Percentiles rank a stretch among this genome's conserved stretches.
phyloP scores from a whole-genome alignment of 2,329 filamentous ascomycete species.

The Dothiorella sarmentorum region DNA sequence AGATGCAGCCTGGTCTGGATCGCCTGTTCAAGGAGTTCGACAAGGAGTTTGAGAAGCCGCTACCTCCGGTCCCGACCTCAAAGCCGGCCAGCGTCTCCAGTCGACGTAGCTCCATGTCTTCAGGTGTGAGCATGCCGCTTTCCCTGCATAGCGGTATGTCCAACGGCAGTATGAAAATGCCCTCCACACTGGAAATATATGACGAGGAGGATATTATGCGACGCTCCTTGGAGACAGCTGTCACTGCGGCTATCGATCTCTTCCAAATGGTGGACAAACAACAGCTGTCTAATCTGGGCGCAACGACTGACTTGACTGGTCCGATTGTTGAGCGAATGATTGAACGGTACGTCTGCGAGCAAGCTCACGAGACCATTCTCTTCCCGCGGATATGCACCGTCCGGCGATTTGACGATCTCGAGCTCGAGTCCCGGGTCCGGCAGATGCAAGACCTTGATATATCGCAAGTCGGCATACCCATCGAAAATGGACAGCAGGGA shows the following conservation, averaged over 20 bases:
- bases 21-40: slow-evolving; percentile 87
- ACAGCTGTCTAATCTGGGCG: slow-evolving; percentile 84
- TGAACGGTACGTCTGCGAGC: slow-evolving; percentile 89
- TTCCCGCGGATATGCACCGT: slow-evolving; percentile 79
- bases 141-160: slow-evolving; percentile 38
- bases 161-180: slow-evolving; percentile 30
- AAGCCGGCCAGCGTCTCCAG: slow-evolving; percentile 33
- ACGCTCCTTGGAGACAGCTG: slow-evolving; percentile 81
- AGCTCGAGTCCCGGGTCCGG: slow-evolving; percentile 83
- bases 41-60: slow-evolving; percentile 76
- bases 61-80: slow-evolving; percentile 64
- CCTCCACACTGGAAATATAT: slow-evolving; percentile 60
- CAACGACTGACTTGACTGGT: slow-evolving; percentile 89
- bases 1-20: slow-evolving; percentile 92
- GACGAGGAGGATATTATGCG: slow-evolving; percentile 92
- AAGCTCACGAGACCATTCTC: slow-evolving; percentile 78
- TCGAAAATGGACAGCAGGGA: slow-evolving; percentile 71
- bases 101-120: slow-evolving; percentile 35
- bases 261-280: slow-evolving; percentile 96
- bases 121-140: slow-evolving; percentile 32
- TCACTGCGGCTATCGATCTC: slow-evolving; percentile 89
- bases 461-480: slow-evolving; percentile 84
- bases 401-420: slow-evolving; percentile 76
- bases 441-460: slow-evolving; percentile 95
- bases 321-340: slow-evolving; percentile 90